Conservation (phyloP, 495 filamentous ascomycete species). For the Podospora didyma region DNA sequence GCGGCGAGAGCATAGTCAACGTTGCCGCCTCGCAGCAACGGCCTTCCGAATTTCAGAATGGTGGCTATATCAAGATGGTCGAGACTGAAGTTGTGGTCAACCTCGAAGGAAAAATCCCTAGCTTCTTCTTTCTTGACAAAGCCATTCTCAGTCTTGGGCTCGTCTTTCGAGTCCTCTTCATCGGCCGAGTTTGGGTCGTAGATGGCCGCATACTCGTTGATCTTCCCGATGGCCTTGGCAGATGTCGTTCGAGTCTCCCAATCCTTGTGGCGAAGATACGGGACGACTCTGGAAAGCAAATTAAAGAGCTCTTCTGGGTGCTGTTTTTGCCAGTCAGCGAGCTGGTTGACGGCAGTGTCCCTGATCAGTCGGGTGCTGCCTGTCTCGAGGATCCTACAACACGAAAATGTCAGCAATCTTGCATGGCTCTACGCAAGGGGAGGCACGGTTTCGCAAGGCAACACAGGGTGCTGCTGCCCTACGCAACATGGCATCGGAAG, state of each 20-base stretch:
- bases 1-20: slow-evolving; percentile 78
- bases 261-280: slow-evolving; percentile 84
- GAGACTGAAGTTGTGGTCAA: slow-evolving; percentile 62
- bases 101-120: slow-evolving; percentile 25
- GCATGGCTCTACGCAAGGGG: neutral
- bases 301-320: slow-evolving; percentile 98
- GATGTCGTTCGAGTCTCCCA: slow-evolving; percentile 94
- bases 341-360: slow-evolving; percentile 92
- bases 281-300: slow-evolving; percentile 88
- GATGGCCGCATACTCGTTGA: slow-evolving; percentile 79
- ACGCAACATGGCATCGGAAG: neutral
- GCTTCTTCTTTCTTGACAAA: slow-evolving; percentile 52
- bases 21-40: slow-evolving; percentile 74
- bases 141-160: slow-evolving; percentile 31
- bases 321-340: slow-evolving; percentile 94
- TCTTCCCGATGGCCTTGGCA: slow-evolving; percentile 87
- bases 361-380: slow-evolving; percentile 92
- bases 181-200: slow-evolving; percentile 81
- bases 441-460: neutral
- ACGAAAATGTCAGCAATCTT: slow-evolving; percentile 22
- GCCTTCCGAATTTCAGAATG: slow-evolving; percentile 76
- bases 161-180: slow-evolving; percentile 42
- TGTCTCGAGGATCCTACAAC: slow-evolving; percentile 80
- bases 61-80: slow-evolving; percentile 71
- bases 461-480: slow-evolving; percentile 1